A percentile compares a stretch with the other conserved stretches of the same genome.
Conservation (phyloP, 768 basidiomycete species). For the Xerocomellus chrysenteron region DNA sequence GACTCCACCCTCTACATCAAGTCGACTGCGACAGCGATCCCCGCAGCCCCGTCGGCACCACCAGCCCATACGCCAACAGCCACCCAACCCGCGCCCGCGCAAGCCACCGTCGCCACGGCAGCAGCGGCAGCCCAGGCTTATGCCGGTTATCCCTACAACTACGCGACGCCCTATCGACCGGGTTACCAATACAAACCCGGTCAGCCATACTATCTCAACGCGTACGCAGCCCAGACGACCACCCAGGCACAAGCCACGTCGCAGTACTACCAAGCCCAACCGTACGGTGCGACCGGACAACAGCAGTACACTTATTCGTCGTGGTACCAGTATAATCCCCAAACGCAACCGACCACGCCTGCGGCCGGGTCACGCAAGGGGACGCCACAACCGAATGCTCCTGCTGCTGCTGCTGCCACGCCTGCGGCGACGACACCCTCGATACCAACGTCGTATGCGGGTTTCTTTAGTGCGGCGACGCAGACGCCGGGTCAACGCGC, state of each 20-base stretch:
- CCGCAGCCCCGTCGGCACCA: slow-evolving; percentile 33
- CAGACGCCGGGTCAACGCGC: slow-evolving; percentile 43
- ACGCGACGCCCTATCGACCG: slow-evolving; percentile 33
- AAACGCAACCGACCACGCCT: slow-evolving; percentile 20
- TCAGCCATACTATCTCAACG: slow-evolving; percentile 34
- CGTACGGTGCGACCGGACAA: slow-evolving; percentile 36
- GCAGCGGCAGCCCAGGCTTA: slow-evolving; percentile 29
- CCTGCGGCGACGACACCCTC: slow-evolving; percentile 29
- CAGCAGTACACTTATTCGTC: slow-evolving; percentile 43
- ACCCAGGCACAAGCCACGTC: slow-evolving; percentile 27
- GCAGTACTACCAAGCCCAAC: slow-evolving; percentile 39
- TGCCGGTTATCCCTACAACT: slow-evolving; percentile 37
- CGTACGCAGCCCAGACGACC: slow-evolving; percentile 25
- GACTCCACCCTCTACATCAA: slow-evolving; percentile 71
- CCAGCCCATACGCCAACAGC: slow-evolving; percentile 36
- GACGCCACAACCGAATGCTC: slow-evolving; percentile 45
- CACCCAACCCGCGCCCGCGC: slow-evolving; percentile 22
- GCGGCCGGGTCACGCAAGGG: slow-evolving; percentile 37
- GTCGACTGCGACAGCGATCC: slow-evolving; percentile 38
- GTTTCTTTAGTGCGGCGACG: slow-evolving; percentile 37
- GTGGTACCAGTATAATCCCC: slow-evolving; percentile 46
- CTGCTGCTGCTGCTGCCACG: slow-evolving; percentile 23
- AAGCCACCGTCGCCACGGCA: slow-evolving; percentile 25
- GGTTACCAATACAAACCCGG: slow-evolving; percentile 40
- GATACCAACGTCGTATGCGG: slow-evolving; percentile 38